Evolutionary conservation across 176 grass and related monocot species (phyloP), one percentile per base, ranked within the genome.

Genomic region (Cenchrus americanus): DNA sequence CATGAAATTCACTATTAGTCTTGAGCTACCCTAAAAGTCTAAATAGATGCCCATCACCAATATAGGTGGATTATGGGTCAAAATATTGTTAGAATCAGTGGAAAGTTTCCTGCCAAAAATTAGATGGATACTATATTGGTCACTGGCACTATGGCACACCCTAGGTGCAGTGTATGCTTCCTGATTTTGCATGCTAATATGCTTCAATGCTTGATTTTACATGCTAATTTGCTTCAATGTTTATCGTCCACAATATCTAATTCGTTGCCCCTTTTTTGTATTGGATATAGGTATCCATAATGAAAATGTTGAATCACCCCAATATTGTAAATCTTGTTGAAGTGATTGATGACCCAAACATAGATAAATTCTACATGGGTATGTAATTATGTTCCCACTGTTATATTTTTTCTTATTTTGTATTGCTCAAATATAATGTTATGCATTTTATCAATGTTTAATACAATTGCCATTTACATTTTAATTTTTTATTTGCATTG

Each of bases 241-340:
- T 49, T 82, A 4, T n/a, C 27, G 6, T 51, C 14, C 3, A 77
- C 37, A n/a, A 3, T 63, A 51, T 74, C 46, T 62, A 74, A 74
- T 62, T 60, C 22, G 10, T 78, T 46, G 14, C 89, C 34, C 34
- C 34, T 37, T 37, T 37, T 37, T 37, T 37, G 34, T 37, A 37
- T 37, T 37, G 34, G 3, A 37, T 37, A 37, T 4, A 98, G 91
- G 91, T 95, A 66, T 91, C 93, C 24, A 93, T 98, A 84, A 98
- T 98, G 93, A 94, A 98, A 92, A 90, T 92, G 83, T 62, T 98
- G 87, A 85, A 93, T 77, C 93, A 98, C 86, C 93, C 96, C 66
- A 95, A 95, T 87, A 93, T 95, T 73, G 91, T 98, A 87, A 98
- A 98, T 92, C 91, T 94, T 30, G 82, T 98, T 75, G 96, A 98